These are phyloP conservation scores for Lentinula sp. DNA, from an alignment of 768 basidiomycete species.

Conservation along the genomic window DNA sequence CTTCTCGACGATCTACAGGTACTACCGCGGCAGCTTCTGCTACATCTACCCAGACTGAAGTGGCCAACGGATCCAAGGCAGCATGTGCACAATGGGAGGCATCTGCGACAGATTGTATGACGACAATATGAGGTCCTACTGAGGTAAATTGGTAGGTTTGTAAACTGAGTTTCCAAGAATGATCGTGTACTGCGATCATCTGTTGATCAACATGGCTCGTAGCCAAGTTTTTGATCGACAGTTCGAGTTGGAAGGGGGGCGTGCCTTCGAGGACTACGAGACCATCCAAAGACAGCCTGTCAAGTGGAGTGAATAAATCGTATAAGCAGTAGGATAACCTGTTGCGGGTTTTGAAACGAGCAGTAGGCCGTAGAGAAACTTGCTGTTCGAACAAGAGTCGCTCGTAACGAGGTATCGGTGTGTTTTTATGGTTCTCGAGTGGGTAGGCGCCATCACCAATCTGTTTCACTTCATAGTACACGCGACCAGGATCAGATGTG, in stretches of 20 bases:
- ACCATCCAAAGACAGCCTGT: conserved; percentile 49
- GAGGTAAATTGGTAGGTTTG: conserved; percentile 70
- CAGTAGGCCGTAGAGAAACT: conserved; percentile 75
- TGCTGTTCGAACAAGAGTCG: conserved; percentile 82
- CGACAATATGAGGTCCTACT: conserved; percentile 76
- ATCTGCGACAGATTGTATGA: conserved; percentile 75
- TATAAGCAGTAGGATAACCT: conserved; percentile 72
- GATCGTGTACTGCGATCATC: conserved; percentile 41
- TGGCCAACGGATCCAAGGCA: conserved; percentile 50
- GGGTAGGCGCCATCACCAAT: conserved; percentile 85
- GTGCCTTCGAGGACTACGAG: conserved; percentile 70
- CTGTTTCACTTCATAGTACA: conserved; percentile 88
- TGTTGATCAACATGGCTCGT: conserved; percentile 58
- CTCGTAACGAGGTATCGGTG: conserved; percentile 60
- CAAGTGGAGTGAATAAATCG: conserved; percentile 55
- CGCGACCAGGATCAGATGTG: conserved; percentile 69
- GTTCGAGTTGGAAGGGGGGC: conserved; percentile 76
- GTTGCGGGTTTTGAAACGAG: conserved; percentile 63
- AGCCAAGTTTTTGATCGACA: conserved; percentile 74
- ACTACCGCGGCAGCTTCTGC: conserved; percentile 93
- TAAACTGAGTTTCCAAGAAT: conserved; percentile 66
- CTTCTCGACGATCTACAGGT: conserved; percentile 68
- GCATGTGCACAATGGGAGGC: conserved; percentile 78
- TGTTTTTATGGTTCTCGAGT: conserved; percentile 56
- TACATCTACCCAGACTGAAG: conserved; percentile 84